Base-by-base conservation (phyloP, 1,139 yeast species). In the Taiozyma sp. region DNA sequence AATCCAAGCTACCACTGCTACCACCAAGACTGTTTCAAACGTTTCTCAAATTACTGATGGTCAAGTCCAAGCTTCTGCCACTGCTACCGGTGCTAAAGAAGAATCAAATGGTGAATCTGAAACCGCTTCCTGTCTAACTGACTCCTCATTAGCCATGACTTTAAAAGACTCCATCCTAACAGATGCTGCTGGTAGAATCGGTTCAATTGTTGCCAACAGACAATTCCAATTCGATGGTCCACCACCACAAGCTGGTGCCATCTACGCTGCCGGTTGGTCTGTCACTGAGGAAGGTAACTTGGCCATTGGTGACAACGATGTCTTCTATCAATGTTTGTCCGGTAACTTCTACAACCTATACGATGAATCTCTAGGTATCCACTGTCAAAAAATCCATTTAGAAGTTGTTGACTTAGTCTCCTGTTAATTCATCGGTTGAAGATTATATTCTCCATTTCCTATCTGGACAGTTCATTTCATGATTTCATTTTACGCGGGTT, bases 221-320 rank as follows among this genome's bases (percentile, higher is more conserved):
- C 93, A 85, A 76, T 85, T 85, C 85, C 93, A 85, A 75, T 85
- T 85, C 64, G 93, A 85, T 67, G 93, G 93, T 69, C 95, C 93
- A 62, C 90, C 91, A 72, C 93, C 93, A 64, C 95, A 86, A 77
- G 91, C 93, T 53, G 95, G 95, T 71, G 78, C 90, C 62, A 82
- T 86, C 71, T 85, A 83, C 72, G 95, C 95, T 66, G 88, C 82
- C 54, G 95, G 95, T 60, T 87, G 95, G 95, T 76, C 87, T 47
- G 71, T 85, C 62, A 76, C 84, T 53, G 62, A 68, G 51, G 85
- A 80, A 50, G 89, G 89, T 62, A 67, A 74, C 74, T 79, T 87
- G 68, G 88, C 88, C 54, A 72, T 86, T 59, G 93, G 93, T 72
- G 72, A 75, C 70, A 66, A 69, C 52, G 77, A 79, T 56, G 72